phyloP scores from a whole-genome alignment of 2,329 filamentous ascomycete genomes.

The Cladophialophora carrionii region DNA sequence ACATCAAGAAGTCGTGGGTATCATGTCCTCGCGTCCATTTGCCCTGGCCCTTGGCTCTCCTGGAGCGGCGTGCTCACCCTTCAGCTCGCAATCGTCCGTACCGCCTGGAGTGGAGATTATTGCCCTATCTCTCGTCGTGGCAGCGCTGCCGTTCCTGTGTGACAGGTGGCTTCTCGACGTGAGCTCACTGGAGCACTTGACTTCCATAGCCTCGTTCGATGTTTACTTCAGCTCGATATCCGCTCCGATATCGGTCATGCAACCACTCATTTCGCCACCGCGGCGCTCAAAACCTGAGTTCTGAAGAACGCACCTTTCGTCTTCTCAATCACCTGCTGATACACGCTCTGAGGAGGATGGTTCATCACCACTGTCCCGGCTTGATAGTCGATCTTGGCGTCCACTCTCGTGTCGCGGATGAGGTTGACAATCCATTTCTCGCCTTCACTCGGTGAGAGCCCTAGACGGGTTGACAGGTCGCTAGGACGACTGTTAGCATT shows the following conservation, averaged over 20 bases:
- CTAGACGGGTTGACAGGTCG: conserved; percentile 88
- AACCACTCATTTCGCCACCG: conserved; percentile 53
- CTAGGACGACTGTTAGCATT: conserved; percentile 44
- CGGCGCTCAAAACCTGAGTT: conserved; percentile 82
- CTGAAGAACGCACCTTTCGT: conserved; percentile 99
- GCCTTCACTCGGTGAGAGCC: conserved; percentile 88
- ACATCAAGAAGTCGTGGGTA: conserved; percentile 24
- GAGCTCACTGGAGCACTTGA: background rate
- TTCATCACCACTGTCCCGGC: conserved; percentile 99
- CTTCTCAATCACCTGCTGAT: conserved; percentile 98
- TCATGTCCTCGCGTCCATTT: conserved; percentile 13
- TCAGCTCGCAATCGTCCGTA: background rate
- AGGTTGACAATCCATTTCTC: conserved; percentile 99
- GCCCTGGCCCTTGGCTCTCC: background rate
- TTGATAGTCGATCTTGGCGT: conserved; percentile 99
- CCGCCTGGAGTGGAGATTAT: background rate
- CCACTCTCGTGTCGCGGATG: conserved; percentile 93
- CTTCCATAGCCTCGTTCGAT: conserved; percentile 1
- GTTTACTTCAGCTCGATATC: background rate
- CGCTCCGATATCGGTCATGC: background rate
- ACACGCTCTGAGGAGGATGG: conserved; percentile 96
- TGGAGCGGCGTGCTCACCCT: background rate
- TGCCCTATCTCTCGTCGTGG: background rate
- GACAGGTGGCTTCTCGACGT: conserved; percentile 1
- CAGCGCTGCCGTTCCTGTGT: background rate